Evolutionary conservation across 352 stramenopile genomes (phyloP), one percentile per base, ranked within the genome.

Genomic region (Phytophthora meadii): DNA sequence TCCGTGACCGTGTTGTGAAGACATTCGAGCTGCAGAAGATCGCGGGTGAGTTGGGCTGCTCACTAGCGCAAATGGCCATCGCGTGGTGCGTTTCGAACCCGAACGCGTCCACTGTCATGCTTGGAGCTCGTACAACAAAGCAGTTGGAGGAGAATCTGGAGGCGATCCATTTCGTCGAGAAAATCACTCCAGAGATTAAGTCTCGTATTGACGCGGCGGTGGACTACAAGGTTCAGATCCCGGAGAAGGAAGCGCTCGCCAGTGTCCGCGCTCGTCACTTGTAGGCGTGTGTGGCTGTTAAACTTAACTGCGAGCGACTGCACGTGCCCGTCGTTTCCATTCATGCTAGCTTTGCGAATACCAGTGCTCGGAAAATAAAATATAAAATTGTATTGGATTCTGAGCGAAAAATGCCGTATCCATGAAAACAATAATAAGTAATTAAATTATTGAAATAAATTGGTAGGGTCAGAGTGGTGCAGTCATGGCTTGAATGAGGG

Each of bases 121-220:
- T 85, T 9, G 81, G 81, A 7, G 80, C 81, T 42, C 87, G 60
- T 17, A 81, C 71, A 14, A 53, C 50, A 11, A 58, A 71, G n/a
- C 81, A 90, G 37, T 47, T 90, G 15, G 74, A 90, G 24, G 76
- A 87, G 17, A 90, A 89, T 46, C 44, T 89, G 25, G 45, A 71
- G 24, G 67, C 81, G 0, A 65, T 88, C 19, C 28, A 46, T 27
- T 67, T 85, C 37, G 61, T 78, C 48, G 58, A 72, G 44, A 81
- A 82, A 68, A 62, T 88, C 37, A 87, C 77, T 1, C 73, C 77
- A 22, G 63, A 88, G 51, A 66, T 82, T 40, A 87, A 87, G 75
- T 60, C 27, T 17, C 65, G 76, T 28, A 88, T 89, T 40, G 72
- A 89, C 48, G 49, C 82, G 9, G 82, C 84, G 27, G 64, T 76